These are phyloP conservation scores for Emydomyces testavorans DNA, from an alignment of 2,329 filamentous ascomycete genomes.

Conservation along the genomic window DNA sequence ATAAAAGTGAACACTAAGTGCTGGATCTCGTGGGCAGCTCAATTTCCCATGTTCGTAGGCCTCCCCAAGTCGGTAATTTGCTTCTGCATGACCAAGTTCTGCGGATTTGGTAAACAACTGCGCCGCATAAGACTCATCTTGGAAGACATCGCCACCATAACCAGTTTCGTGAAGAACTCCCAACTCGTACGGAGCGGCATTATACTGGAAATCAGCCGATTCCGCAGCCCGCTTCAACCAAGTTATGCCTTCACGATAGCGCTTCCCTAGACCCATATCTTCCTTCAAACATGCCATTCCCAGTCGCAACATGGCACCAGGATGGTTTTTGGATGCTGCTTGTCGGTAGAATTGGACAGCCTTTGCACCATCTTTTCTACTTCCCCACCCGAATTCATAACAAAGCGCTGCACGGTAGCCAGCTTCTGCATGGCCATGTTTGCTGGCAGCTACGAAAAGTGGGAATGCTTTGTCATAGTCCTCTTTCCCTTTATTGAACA, in stretches of 20 bases:
- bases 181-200: slow-evolving; percentile 81
- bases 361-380: slow-evolving; percentile 76
- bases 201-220: slow-evolving; percentile 82
- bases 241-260: slow-evolving; percentile 83
- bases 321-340: slow-evolving; percentile 85
- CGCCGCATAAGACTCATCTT: slow-evolving; percentile 78
- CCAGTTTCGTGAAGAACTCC: slow-evolving; percentile 80
- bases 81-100: slow-evolving; percentile 77
- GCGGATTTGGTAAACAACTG: slow-evolving; percentile 91
- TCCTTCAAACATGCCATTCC: slow-evolving; percentile 82
- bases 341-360: slow-evolving; percentile 87
- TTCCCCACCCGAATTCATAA: slow-evolving; percentile 98
- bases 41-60: slow-evolving; percentile 89
- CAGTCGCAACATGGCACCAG: slow-evolving; percentile 84
- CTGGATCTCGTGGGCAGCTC: slow-evolving; percentile 78
- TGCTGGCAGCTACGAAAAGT: slow-evolving; percentile 83
- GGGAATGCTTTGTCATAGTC: slow-evolving; percentile 88
- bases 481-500: slow-evolving; percentile 89
- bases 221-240: slow-evolving; percentile 93
- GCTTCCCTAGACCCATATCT: slow-evolving; percentile 71
- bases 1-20: slow-evolving; percentile 93
- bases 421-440: slow-evolving; percentile 94
- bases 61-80: slow-evolving; percentile 81
- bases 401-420: slow-evolving; percentile 86
- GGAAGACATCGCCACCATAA: slow-evolving; percentile 90